These are phyloP conservation scores for Diaporthe batatas DNA, from an alignment of 2,329 filamentous ascomycete genomes.

Conservation along the genomic window DNA sequence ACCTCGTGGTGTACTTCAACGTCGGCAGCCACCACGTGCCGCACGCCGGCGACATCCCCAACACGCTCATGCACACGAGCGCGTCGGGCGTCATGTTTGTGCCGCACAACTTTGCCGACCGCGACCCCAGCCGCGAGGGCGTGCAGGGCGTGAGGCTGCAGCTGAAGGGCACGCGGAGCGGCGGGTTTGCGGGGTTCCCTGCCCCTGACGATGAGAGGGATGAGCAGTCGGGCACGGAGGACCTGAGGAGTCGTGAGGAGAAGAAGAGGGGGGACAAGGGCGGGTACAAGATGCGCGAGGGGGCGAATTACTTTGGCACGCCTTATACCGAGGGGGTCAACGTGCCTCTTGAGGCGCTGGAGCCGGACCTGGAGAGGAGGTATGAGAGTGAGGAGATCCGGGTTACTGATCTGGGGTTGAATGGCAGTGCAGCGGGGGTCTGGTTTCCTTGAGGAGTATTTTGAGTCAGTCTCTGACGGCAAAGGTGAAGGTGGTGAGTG, in stretches of 20 bases:
- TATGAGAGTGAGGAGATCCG: constrained; percentile 42
- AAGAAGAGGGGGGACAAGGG: neutral
- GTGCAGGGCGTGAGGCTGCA: constrained; percentile 44
- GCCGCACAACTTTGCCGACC: constrained; percentile 56
- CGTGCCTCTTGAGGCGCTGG: constrained; percentile 37
- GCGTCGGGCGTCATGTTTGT: constrained; percentile 54
- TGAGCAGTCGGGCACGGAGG: constrained; percentile 3
- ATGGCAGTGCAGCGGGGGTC: constrained; percentile 43
- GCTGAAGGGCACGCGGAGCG: constrained; percentile 41
- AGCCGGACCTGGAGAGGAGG: constrained; percentile 36
- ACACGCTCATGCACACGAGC: constrained; percentile 57
- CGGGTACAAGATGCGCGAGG: constrained; percentile 38
- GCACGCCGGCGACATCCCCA: constrained; percentile 58
- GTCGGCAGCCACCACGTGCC: constrained; percentile 60
- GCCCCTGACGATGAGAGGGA: constrained; percentile 1
- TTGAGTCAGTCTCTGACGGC: no score
- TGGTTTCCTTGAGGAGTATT: constrained; percentile 30
- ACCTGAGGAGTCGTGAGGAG: constrained; percentile 33
- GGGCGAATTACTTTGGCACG: constrained; percentile 44
- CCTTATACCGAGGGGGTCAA: constrained; percentile 41
- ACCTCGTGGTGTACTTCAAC: constrained; percentile 56
- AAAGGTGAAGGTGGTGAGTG: neutral
- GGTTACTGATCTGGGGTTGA: constrained; percentile 43
- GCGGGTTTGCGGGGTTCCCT: constrained; percentile 42
- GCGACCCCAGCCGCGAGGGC: constrained; percentile 53